A percentile compares a stretch with the other conserved stretches of the same genome.
Evolutionary conservation across 1,284 basidiomycete genomes (phyloP).

Genomic region (Pseudozyma hubeiensis): DNA sequence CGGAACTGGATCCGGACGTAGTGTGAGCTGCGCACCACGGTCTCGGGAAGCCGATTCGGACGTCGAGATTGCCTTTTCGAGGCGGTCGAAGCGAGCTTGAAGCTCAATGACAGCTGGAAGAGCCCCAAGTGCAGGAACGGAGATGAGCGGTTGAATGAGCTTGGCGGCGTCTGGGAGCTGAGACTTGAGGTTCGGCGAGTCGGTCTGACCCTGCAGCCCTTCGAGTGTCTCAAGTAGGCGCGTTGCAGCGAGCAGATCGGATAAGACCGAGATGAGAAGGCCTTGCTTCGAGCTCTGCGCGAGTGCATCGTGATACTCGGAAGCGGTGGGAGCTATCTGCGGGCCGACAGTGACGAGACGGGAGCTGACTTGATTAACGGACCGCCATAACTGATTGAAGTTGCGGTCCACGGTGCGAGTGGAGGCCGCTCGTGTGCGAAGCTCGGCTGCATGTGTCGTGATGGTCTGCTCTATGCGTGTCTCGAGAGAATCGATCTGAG

Average conservation of each 20-base stretch:
- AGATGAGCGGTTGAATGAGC: slow-evolving; percentile 16
- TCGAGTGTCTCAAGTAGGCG: slow-evolving; percentile 31
- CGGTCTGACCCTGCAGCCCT: slow-evolving; percentile 20
- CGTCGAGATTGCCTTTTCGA: slow-evolving; percentile 6
- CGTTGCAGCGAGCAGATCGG: slow-evolving; percentile 31
- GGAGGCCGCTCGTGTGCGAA: slow-evolving; percentile 30
- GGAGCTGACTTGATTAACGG: slow-evolving; percentile 38
- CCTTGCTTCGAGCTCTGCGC: slow-evolving; percentile 36
- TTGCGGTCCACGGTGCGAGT: slow-evolving; percentile 26
- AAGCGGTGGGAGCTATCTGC: slow-evolving; percentile 22
- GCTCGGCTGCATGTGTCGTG: slow-evolving; percentile 25
- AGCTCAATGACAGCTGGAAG: slow-evolving; percentile 38
- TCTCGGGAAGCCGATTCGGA: neutral
- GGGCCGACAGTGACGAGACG: slow-evolving; percentile 32
- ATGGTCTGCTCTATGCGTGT: slow-evolving; percentile 26
- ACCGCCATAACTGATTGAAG: slow-evolving; percentile 41
- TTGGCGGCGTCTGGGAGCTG: slow-evolving; percentile 13
- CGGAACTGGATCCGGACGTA: neutral
- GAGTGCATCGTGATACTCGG: slow-evolving; percentile 32
- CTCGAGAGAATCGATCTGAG: slow-evolving; percentile 47
- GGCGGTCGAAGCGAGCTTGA: slow-evolving; percentile 31
- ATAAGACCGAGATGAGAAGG: slow-evolving; percentile 36
- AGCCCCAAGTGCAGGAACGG: slow-evolving; percentile 8
- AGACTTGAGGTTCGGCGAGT: slow-evolving; percentile 6
- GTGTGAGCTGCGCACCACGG: neutral